A percentile compares a stretch with the other conserved stretches of the same genome.
Conservation (phyloP, 768 basidiomycete genomes). For the Lepiota brunneoincarnata region DNA sequence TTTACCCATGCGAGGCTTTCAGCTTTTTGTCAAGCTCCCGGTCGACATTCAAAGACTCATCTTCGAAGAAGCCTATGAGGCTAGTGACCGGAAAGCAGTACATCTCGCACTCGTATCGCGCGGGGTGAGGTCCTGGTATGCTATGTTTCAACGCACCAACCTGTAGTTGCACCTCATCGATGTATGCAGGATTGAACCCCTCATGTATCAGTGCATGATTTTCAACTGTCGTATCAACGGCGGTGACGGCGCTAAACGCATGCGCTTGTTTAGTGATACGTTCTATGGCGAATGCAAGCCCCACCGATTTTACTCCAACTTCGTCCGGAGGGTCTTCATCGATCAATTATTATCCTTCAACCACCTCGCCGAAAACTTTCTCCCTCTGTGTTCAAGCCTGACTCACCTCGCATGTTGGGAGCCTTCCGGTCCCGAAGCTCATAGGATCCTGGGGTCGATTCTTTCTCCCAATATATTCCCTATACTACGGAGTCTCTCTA, state of each 20-base stretch:
- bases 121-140: slow-evolving; percentile 7
- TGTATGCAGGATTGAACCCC: slow-evolving; percentile 11
- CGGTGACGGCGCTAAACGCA: too few relatives aligned
- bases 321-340: too few relatives aligned
- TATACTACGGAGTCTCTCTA: background rate
- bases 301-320: too few relatives aligned
- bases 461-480: background rate
- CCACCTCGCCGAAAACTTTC: too few relatives aligned
- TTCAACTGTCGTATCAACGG: too few relatives aligned
- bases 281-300: too few relatives aligned
- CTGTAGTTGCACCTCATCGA: too few relatives aligned
- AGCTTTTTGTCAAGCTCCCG: background rate
- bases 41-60: slow-evolving; percentile 1
- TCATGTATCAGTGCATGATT: slow-evolving; percentile 8
- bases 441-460: background rate
- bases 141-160: too few relatives aligned
- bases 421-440: background rate
- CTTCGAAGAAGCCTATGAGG: slow-evolving; percentile 11
- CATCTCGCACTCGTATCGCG: slow-evolving; percentile 5
- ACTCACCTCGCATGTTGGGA: slow-evolving; percentile 5
- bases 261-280: too few relatives aligned
- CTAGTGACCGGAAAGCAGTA: background rate
- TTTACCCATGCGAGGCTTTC: background rate
- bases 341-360: too few relatives aligned
- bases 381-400: slow-evolving; percentile 3